A percentile compares a stretch with the other conserved stretches of the same genome.
phyloP scores from a whole-genome alignment of 2,329 filamentous ascomycete genomes.

The Corinectria fuckeliana region DNA sequence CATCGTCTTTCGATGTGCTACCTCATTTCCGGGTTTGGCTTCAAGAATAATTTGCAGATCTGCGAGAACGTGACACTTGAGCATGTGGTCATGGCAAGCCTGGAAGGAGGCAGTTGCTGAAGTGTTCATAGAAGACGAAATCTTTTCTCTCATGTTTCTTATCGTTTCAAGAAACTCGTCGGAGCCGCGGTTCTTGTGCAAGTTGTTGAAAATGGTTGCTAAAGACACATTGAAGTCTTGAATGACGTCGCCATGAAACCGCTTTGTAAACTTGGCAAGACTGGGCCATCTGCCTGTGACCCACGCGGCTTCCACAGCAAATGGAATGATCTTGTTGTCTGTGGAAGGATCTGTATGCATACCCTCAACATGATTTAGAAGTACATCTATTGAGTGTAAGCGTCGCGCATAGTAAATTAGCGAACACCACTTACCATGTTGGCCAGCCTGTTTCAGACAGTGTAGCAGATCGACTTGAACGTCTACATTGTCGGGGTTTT shows the following conservation, averaged over 20 bases:
- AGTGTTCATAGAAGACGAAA: constrained; percentile 76
- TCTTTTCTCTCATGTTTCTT: constrained; percentile 68
- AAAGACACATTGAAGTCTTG: constrained; percentile 83
- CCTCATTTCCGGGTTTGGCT: constrained; percentile 50
- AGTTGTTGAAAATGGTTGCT: constrained; percentile 63
- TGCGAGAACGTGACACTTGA: constrained; percentile 85
- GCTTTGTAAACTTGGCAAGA: constrained; percentile 69
- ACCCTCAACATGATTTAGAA: constrained; percentile 85
- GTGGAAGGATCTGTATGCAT: constrained; percentile 64
- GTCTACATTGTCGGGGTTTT: constrained; percentile 77
- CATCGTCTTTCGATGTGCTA: constrained; percentile 44
- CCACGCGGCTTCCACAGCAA: constrained; percentile 92
- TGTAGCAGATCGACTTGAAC: constrained; percentile 83
- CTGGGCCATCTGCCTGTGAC: constrained; percentile 82
- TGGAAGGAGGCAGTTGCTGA: constrained; percentile 82
- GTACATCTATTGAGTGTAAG: constrained; percentile 65
- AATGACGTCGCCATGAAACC: constrained; percentile 56
- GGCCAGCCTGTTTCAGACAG: constrained; percentile 93
- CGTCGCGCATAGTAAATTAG: neutral
- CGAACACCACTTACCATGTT: constrained; percentile 74
- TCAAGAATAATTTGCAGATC: constrained; percentile 82
- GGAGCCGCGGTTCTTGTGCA: constrained; percentile 61
- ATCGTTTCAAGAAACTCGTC: constrained; percentile 64
- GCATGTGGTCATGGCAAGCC: constrained; percentile 81
- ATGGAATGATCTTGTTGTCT: constrained; percentile 73